Base-by-base conservation (phyloP, 768 basidiomycete species). In the Tylopilus sp. region DNA sequence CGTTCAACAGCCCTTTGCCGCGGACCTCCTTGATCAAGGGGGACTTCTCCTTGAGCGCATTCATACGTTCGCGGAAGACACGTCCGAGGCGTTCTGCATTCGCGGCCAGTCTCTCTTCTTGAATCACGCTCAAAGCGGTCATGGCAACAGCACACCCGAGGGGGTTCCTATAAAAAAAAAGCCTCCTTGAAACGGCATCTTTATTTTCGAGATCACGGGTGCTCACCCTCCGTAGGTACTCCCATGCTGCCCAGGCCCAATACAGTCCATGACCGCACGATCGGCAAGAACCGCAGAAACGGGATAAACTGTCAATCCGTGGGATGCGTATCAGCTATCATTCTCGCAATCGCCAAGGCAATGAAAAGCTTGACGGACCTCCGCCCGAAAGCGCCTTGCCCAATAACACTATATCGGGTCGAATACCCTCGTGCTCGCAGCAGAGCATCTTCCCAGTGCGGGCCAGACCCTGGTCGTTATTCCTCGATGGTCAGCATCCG, bases 321-420 rank as follows among this genome's bases (percentile, higher is more conserved):
- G 47, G 35, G 26, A 36, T n/a, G 31, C 38, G 41, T 26, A 44
- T 62, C 42, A 66, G 22, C 40, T 3, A 28, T 2, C 7, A 36
- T 38, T 41, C 40, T 35, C 31, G 39, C 38, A 6, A 26, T 28
- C n/a, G 18, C 45, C 50, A 25, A 56, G 18, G 35, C 22, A 35
- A 57, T 44, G 30, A 12, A 21, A 30, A 22, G 17, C 40, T 15
- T 8, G 5, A 75, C 85, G 59, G 46, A 92, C 91, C 79, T 68
- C 97, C 97, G 23, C 97, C 95, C 4, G 94, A 95, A 7, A 99
- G 81, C 0, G 97, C 97, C 72, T 99, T 99, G 41, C 97, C 97
- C 47, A 99, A 81, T 13, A 95, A 80, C 25, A 98, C 76, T 47
- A 99, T 80, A 65, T 99, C 97, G 23, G 97, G 95, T 57, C 88